Evolutionary conservation across 345 rosid species (phyloP).

Genomic region (Litchi chinensis): DNA sequence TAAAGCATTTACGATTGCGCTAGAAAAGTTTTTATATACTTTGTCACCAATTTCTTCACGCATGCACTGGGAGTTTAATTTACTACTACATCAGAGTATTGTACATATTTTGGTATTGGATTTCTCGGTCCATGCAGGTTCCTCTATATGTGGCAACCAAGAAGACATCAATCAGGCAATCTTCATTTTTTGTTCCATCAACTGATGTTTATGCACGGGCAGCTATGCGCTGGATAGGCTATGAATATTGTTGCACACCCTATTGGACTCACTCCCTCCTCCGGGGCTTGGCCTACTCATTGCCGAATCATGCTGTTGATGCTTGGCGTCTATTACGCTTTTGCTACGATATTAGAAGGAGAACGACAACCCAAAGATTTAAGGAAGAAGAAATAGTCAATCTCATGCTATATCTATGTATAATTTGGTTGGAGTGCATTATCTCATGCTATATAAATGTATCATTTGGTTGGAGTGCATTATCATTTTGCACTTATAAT

Average conservation of each 20-base stretch:
- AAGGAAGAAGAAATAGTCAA: constrained; percentile 56
- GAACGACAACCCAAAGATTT: constrained; percentile 72
- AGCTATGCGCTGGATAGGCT: constrained; percentile 63
- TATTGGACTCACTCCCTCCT: constrained; percentile 81
- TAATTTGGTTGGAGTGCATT: too few relatives aligned
- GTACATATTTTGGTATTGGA: too few relatives aligned
- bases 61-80: too few relatives aligned
- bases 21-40: too few relatives aligned
- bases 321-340: constrained; percentile 43
- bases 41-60: too few relatives aligned
- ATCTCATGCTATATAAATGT: too few relatives aligned
- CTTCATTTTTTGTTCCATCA: constrained; percentile 77
- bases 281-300: constrained; percentile 43
- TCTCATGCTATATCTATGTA: too few relatives aligned
- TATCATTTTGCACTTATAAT: too few relatives aligned
- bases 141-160: constrained; percentile 86
- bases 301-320: constrained; percentile 55
- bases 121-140: constrained; percentile 42
- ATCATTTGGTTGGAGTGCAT: too few relatives aligned
- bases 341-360: constrained; percentile 55
- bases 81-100: too few relatives aligned
- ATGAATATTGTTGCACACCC: constrained; percentile 73
- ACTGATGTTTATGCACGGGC: constrained; percentile 66
- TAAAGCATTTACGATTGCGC: too few relatives aligned
- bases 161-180: constrained; percentile 70